These are phyloP conservation scores for Scheffersomyces coipomensis DNA, from an alignment of 805 yeast genomes.

Conservation along the genomic window DNA sequence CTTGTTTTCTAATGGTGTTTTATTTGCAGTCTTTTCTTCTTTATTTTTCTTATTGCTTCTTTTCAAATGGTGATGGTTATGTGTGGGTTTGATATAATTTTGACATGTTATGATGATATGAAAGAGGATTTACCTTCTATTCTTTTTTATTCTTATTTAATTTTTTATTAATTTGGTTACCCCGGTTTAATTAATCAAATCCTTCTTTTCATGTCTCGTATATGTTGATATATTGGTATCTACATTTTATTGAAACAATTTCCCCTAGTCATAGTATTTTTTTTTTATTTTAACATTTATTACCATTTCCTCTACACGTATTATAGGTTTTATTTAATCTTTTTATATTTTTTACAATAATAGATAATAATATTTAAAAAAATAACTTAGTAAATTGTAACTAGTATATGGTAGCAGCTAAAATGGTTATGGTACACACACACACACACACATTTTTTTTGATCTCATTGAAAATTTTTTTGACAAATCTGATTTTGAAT, in stretches of 20 bases:
- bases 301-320: slow-evolving; percentile 25
- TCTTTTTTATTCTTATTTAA: too few species aligned
- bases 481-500: too few species aligned
- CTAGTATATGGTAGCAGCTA: too few species aligned
- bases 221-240: slow-evolving; percentile 11
- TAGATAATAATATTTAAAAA: slow-evolving; percentile 22
- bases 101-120: too few species aligned
- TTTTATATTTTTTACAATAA: slow-evolving; percentile 11
- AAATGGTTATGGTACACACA: not conserved
- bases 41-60: too few species aligned
- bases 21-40: too few species aligned
- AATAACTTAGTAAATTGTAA: too few species aligned
- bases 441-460: not conserved
- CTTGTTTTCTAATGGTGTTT: too few species aligned
- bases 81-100: too few species aligned
- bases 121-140: too few species aligned
- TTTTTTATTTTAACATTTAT: slow-evolving; percentile 15
- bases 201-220: slow-evolving; percentile 10
- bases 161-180: too few species aligned
- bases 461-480: not conserved
- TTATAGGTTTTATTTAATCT: slow-evolving; percentile 14
- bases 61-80: too few species aligned
- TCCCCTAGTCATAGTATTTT: slow-evolving; percentile 18
- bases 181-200: slow-evolving; percentile 9
- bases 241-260: not conserved